phyloP scores from a whole-genome alignment of 169 alveolate species.

The Plasmodium fragile region DNA sequence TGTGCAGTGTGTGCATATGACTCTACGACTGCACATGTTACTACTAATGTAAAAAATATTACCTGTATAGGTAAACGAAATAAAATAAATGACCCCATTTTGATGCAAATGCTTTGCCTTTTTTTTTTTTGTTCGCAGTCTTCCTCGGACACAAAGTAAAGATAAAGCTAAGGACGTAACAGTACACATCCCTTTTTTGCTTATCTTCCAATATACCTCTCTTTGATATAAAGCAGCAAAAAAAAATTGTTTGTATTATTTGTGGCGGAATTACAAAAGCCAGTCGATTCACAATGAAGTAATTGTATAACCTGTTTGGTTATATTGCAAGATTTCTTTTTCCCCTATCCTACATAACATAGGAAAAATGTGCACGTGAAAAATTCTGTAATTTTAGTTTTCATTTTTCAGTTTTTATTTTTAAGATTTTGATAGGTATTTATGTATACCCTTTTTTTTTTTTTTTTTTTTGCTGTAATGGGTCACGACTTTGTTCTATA shows the following conservation, averaged over 20 bases:
- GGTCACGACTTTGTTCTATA: neutral
- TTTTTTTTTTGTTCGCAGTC: slow-evolving; percentile 29
- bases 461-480: neutral
- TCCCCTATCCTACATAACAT: neutral
- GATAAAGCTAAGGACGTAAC: neutral
- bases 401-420: slow-evolving; percentile 15
- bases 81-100: neutral
- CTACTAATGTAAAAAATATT: neutral
- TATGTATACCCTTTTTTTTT: neutral
- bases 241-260: neutral
- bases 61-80: neutral
- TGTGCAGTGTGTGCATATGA: neutral
- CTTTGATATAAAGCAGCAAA: slow-evolving; percentile 21
- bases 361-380: slow-evolving; percentile 9
- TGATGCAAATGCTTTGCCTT: neutral
- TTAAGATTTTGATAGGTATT: slow-evolving; percentile 14
- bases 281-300: neutral
- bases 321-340: neutral
- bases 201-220: neutral
- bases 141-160: slow-evolving; percentile 47
- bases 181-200: neutral
- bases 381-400: slow-evolving; percentile 5
- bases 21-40: neutral
- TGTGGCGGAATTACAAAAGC: neutral
- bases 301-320: neutral